Evolutionary conservation across 176 grass and related monocot genomes (phyloP).

Genomic region (Neostapfia colusana): DNA sequence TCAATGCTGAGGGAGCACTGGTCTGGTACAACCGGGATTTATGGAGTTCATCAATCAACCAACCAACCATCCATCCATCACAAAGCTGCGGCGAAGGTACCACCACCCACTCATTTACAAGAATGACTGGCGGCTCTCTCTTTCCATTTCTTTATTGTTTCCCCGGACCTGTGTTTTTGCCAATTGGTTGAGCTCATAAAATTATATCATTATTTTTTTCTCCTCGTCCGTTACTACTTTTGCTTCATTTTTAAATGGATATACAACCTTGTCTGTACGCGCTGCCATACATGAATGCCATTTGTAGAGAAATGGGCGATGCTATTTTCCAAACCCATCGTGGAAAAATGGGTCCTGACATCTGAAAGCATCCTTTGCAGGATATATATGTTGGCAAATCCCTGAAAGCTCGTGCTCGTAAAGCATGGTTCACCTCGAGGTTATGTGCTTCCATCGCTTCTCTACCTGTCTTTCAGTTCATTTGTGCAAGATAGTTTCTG

Average conservation of each 20-base stretch:
- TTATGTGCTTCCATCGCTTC: neutral
- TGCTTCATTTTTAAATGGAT: conserved; percentile 1
- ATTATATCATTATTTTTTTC: neutral
- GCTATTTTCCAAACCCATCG: conserved; percentile 23
- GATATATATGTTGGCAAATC: conserved; percentile 29
- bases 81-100: conserved; percentile 38
- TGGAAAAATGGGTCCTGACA: conserved; percentile 36
- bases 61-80: conserved; percentile 25
- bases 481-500: neutral
- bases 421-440: neutral
- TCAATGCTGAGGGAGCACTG: conserved; percentile 45
- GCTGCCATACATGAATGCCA: conserved; percentile 31
- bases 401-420: neutral
- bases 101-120: conserved; percentile 41
- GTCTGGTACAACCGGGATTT: conserved; percentile 52
- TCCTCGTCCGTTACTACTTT: neutral
- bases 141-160: conserved; percentile 10
- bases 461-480: neutral
- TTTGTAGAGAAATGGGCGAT: conserved; percentile 28
- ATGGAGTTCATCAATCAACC: conserved; percentile 63
- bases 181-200: conserved; percentile 32
- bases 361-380: conserved; percentile 15
- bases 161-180: conserved; percentile 16
- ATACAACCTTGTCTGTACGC: conserved; percentile 28
- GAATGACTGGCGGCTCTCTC: conserved; percentile 32